Percentiles rank a stretch among this genome's conserved stretches.
These are phyloP conservation scores for Candida ulmi DNA, from an alignment of 805 yeast species.

Conservation along the genomic window DNA sequence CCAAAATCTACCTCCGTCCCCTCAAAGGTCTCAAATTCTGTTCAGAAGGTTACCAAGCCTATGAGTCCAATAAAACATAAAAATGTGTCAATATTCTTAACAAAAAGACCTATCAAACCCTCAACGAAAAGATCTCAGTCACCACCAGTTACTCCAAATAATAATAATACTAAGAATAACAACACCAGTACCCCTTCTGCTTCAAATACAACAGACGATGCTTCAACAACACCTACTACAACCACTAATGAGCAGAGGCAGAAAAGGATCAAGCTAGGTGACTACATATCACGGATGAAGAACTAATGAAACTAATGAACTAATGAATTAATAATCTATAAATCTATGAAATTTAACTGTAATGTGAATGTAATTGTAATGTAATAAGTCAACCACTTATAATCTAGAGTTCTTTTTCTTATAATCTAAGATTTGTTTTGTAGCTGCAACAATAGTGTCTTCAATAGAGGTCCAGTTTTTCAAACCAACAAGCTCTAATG, in stretches of 20 bases:
- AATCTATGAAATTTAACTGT: neutral
- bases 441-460: neutral
- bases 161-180: neutral
- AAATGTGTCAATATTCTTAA: neutral
- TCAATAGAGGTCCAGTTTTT: neutral
- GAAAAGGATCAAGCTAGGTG: slow-evolving; percentile 7
- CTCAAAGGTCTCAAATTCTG: too few relatives aligned
- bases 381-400: too few relatives aligned
- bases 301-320: neutral
- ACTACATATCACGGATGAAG: slow-evolving; percentile 4
- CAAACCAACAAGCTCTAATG: slow-evolving; percentile 25
- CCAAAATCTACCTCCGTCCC: too few relatives aligned
- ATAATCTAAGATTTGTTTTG: neutral
- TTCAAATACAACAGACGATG: too few relatives aligned
- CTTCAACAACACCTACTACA: too few relatives aligned
- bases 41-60: neutral
- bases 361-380: too few relatives aligned
- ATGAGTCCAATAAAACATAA: neutral
- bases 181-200: too few relatives aligned
- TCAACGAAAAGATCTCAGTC: neutral
- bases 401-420: neutral
- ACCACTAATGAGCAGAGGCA: neutral
- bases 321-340: neutral
- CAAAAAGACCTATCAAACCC: neutral
- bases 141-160: neutral